Evolutionary conservation across 2,329 filamentous ascomycete species (phyloP).

Genomic region (Periglandula ipomoeae): DNA sequence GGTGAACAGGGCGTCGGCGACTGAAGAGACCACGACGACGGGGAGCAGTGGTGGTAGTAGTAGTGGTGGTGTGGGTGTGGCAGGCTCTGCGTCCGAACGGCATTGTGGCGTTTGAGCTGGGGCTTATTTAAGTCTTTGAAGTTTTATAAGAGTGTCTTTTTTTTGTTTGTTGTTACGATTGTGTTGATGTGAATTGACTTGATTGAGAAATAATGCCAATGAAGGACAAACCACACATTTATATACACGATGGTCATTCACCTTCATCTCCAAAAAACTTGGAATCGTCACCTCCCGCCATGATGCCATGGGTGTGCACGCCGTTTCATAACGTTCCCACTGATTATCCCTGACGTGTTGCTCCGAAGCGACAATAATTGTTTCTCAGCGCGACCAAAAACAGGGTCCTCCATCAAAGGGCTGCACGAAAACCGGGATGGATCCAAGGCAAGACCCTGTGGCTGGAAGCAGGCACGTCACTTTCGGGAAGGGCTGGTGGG

Average conservation of each 20-base stretch:
- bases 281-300: neutral
- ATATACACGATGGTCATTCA: neutral
- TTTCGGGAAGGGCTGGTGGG: neutral
- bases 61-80: conserved; percentile 23
- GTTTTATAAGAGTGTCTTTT: neutral
- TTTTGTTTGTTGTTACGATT: neutral
- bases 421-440: too few species aligned
- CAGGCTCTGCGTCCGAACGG: conserved; percentile 16
- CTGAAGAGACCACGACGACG: conserved; percentile 31
- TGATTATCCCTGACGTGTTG: too few species aligned
- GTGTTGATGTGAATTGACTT: too few species aligned
- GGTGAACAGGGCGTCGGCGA: conserved; percentile 36
- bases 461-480: conserved; percentile 6
- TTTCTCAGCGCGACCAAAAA: neutral
- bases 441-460: neutral
- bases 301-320: neutral
- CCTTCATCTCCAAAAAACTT: too few species aligned
- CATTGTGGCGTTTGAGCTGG: conserved; percentile 8
- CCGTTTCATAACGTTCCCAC: neutral
- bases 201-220: too few species aligned
- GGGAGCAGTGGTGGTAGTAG: conserved; percentile 31
- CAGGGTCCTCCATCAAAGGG: neutral
- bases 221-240: neutral
- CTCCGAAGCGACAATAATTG: too few species aligned
- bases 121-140: neutral